Evolutionary conservation across 257 asterid species (phyloP), one percentile per base, ranked within the genome.

Genomic region (Solanum ossicruentum): DNA sequence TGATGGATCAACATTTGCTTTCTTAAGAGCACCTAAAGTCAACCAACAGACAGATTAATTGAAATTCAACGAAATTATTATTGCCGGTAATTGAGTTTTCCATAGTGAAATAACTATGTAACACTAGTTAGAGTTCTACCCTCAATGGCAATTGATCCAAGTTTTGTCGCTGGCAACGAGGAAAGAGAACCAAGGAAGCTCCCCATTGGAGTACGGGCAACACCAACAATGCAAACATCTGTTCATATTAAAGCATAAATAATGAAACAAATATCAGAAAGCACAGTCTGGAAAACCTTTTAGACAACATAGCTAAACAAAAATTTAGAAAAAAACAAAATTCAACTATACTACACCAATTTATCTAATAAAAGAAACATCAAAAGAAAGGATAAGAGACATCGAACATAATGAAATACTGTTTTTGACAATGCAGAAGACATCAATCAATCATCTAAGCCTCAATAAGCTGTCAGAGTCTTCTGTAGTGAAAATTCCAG

Each of bases 141-240:
- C 91, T 91, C 92, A 86, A 97, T 97, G 67, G 96, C 99, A 88
- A 91, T 85, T 58, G 98, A 97, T 87, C 98, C 99, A 83, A 97
- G 98, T 91, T 95, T 97, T 80, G 98, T 95, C 80, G 99, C 98
- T 49, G 99, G 65, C 80, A 97, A 12, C 43, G 98, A 95, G 47
- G 99, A 97, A 88, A 97, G 98, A 85, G 97, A 87, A 71, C 99
- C 98, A 21, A 97, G 97, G 84, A 97, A 97, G 65, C 91, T 95
- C 66, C 98, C 99, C 98, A 97, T 92, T 80, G 99, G 98, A 58
- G 99, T 94, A 69, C 99, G 96, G 77, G 98, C 96, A 87, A 94
- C 95, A 85, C 99, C 98, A 84, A 97, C 99, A 15, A 97, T 89
- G 93, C 98, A 97, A 80, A 97, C 98, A 95, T 97, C 99, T 97